These are phyloP conservation scores for Terana coerulea DNA, from an alignment of 768 basidiomycete genomes.

Conservation along the genomic window DNA sequence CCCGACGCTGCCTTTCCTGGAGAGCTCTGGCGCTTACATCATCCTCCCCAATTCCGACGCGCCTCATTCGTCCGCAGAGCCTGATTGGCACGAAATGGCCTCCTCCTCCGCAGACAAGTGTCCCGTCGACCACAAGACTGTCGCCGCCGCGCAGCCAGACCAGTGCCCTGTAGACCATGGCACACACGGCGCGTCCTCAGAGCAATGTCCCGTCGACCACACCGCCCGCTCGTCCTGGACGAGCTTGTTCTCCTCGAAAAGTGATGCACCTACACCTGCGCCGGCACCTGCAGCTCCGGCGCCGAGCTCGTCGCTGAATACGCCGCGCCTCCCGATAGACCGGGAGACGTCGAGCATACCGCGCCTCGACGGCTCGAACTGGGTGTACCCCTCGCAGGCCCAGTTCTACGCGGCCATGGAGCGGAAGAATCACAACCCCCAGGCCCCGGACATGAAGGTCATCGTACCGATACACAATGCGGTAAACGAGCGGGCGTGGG, in stretches of 20 bases:
- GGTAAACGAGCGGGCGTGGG: constrained; percentile 78
- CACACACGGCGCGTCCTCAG: constrained; percentile 5
- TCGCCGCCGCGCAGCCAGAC: constrained; percentile 8
- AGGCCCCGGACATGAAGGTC: constrained; percentile 86
- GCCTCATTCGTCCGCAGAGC: constrained; percentile 1
- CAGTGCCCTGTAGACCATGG: constrained; percentile 33
- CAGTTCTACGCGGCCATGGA: constrained; percentile 98
- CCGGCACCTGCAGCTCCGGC: constrained; percentile 27
- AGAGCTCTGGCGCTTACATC: constrained; percentile 4
- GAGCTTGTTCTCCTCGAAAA: constrained; percentile 16
- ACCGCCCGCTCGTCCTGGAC: constrained; percentile 34
- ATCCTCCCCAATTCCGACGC: constrained; percentile 8
- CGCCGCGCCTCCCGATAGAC: constrained; percentile 50
- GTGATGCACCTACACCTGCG: constrained; percentile 8
- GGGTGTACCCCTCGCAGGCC: constrained; percentile 98
- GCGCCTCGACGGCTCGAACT: constrained; percentile 62
- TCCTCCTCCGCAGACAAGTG: constrained; percentile 11
- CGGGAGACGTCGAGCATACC: constrained; percentile 91
- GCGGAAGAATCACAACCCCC: constrained; percentile 89
- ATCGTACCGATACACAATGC: constrained; percentile 99
- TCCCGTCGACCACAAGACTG: constrained; percentile 13
- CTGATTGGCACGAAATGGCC: constrained; percentile 3
- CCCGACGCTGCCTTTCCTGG: constrained; percentile 6
- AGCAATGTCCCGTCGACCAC: constrained; percentile 67
- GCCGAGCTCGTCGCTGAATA: not conserved